Conservation (phyloP, 2,329 filamentous ascomycete genomes). For the Verticillium isaacii region DNA sequence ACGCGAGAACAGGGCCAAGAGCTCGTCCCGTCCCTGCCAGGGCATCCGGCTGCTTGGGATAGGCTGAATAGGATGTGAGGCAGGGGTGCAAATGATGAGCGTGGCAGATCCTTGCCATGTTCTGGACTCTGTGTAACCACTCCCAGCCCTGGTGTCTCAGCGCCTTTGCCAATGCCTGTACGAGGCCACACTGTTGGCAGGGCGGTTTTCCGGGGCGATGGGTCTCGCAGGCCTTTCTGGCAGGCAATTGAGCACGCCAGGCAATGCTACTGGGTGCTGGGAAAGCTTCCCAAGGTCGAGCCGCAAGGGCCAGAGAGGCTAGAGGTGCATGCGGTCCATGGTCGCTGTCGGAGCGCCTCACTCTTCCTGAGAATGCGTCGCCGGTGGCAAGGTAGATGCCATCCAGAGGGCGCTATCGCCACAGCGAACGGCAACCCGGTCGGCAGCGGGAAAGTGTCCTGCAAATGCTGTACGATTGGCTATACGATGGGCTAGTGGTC, state of each 20-base stretch:
- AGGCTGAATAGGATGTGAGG: constrained; percentile 5
- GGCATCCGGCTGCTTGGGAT: constrained; percentile 11
- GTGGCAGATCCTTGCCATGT: constrained; percentile 9
- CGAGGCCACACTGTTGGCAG: background rate
- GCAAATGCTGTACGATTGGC: background rate
- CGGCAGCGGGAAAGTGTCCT: background rate
- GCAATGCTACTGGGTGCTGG: too few species aligned
- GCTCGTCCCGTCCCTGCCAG: constrained; percentile 6
- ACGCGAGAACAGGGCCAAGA: constrained; percentile 12
- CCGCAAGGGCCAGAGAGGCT: too few species aligned
- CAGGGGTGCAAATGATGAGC: constrained; percentile 5
- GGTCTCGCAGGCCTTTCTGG: background rate
- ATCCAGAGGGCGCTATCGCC: background rate
- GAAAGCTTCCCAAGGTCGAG: too few species aligned
- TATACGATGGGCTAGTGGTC: background rate
- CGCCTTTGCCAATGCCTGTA: background rate
- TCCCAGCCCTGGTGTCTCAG: background rate
- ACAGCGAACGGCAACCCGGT: background rate
- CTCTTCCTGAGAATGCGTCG: background rate
- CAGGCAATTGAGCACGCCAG: background rate
- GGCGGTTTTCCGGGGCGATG: too few species aligned
- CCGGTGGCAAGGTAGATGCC: background rate
- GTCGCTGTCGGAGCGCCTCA: too few species aligned
- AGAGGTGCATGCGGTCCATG: too few species aligned
- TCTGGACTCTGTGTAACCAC: constrained; percentile 8